Conservation (phyloP, 202 grass and related monocot genomes). For the Cymbopogon flexuosus region DNA sequence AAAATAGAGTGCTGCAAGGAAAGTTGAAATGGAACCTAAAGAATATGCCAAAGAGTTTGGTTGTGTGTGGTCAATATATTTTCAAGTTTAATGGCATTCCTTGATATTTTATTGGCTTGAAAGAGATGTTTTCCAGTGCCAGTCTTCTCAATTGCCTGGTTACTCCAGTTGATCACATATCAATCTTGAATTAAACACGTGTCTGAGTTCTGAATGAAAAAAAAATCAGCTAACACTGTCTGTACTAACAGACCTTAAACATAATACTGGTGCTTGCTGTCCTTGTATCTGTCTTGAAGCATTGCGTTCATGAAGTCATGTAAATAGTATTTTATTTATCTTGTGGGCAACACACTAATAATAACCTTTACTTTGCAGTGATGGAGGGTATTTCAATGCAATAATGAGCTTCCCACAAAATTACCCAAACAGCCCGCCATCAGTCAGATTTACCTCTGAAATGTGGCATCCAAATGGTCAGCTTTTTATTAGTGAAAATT, state of each 20-base stretch:
- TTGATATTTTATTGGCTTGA: background rate
- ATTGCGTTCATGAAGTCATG: background rate
- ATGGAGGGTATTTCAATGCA: slow-evolving; percentile 97
- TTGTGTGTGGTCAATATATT: background rate
- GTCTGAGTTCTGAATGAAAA: slow-evolving; percentile 9
- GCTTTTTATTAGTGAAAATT: background rate
- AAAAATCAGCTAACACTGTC: background rate
- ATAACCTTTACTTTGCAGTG: slow-evolving; percentile 43
- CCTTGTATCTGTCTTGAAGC: background rate
- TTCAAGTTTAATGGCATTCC: background rate
- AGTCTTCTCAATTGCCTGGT: background rate
- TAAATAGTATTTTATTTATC: background rate
- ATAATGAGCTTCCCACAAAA: slow-evolving; percentile 95
- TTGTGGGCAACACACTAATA: slow-evolving; percentile 1
- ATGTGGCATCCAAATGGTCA: slow-evolving; percentile 99
- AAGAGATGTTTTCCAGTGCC: background rate
- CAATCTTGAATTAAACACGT: background rate
- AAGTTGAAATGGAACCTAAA: background rate
- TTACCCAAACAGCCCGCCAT: slow-evolving; percentile 91
- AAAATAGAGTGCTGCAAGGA: slow-evolving; percentile 2
- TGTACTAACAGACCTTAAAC: background rate
- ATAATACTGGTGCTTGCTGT: background rate
- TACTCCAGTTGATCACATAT: background rate
- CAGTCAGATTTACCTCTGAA: slow-evolving; percentile 92
- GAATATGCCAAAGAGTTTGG: background rate